Conservation (phyloP, 768 basidiomycete genomes). For the Chalciporus piperatus region DNA sequence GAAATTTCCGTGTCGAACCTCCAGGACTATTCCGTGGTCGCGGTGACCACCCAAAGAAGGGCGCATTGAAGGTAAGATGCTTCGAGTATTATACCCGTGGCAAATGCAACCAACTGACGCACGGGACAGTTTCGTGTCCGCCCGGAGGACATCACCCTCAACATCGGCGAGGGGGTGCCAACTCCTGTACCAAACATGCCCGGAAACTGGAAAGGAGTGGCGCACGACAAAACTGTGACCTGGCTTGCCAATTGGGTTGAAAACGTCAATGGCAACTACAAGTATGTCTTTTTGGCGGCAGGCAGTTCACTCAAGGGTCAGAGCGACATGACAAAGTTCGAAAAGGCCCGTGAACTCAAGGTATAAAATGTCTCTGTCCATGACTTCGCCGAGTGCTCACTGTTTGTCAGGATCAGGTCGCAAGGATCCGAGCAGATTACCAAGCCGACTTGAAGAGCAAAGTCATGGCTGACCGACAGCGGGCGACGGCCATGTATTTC, state of each 20-base stretch:
- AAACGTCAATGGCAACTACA: conserved; percentile 92
- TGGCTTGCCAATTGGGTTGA: conserved; percentile 99
- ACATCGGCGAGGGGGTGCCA: conserved; percentile 76
- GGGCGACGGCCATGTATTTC: conserved; percentile 99
- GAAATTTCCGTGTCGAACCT: conserved; percentile 97
- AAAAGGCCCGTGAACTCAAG: conserved; percentile 96
- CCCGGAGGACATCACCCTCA: conserved; percentile 95
- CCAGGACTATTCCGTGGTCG: conserved; percentile 98
- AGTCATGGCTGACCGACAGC: conserved; percentile 91
- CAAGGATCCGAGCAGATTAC: conserved; percentile 88
- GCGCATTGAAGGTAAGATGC: conserved; percentile 76
- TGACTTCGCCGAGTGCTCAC: conserved; percentile 5
- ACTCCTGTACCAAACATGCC: conserved; percentile 88
- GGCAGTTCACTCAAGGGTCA: conserved; percentile 97
- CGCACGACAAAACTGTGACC: conserved; percentile 94
- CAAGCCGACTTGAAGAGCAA: conserved; percentile 80
- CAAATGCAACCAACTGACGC: conserved; percentile 6
- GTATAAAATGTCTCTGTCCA: conserved; percentile 37
- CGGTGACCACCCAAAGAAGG: conserved; percentile 98
- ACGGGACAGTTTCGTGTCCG: conserved; percentile 68
- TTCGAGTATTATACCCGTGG: background rate
- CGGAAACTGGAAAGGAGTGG: conserved; percentile 85
- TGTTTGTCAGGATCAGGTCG: conserved; percentile 72
- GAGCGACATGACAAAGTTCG: conserved; percentile 96
- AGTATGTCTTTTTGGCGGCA: conserved; percentile 98